Base-by-base conservation (phyloP, 2,329 filamentous ascomycete species). In the Cercospora janseana region DNA sequence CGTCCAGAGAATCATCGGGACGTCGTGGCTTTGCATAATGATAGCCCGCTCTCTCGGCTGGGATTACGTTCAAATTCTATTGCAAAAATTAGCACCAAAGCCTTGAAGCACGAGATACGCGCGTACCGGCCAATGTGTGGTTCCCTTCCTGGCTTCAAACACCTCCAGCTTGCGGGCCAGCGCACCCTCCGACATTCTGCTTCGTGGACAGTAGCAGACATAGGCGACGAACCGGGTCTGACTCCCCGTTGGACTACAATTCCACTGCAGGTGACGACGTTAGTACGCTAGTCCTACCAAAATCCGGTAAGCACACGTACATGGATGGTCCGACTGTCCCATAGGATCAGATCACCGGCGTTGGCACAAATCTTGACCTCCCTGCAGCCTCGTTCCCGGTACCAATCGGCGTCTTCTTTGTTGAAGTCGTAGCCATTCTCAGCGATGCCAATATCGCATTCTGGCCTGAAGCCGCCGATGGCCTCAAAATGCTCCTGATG, bases 401-500 rank as follows among this genome's bases (percentile, higher is more conserved):
- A 62, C 60, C 56, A 63, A 6, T 54, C 48, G 7, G 67, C 63
- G 32, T 66, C 65, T 1, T 57, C 65, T 1, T 69, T 52, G 15
- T 59, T 61, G 4, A 66, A 65, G 9, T 66, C 61, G 29, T 65
- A 64, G 1, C 65, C 62, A 51, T 66, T 66, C 48, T 66, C 57
- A 49, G 56, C 61, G 42, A 57, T 58, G 8, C 53, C 56, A 3
- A 52, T 45, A 49, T 60, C 56, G 12, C 47, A 29, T 6, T 55
- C 46, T 20, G 38, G 18, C 6, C 48, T 47, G 42, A 56, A 60
- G n/a, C 57, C 57, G 18, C 55, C 55, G 51, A 69, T 65, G 27
- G 68, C 58, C 1, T 66, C 61, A 55, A 76, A 77, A 64, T 74
- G 76, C 54, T 74, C 62, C 43, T 75, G 63, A 37, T 68, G 70